A percentile compares a stretch with the other conserved stretches of the same genome.
Evolutionary conservation across 148 eudicot genomes (phyloP).

Genomic region (Rhododendron williamsianum): DNA sequence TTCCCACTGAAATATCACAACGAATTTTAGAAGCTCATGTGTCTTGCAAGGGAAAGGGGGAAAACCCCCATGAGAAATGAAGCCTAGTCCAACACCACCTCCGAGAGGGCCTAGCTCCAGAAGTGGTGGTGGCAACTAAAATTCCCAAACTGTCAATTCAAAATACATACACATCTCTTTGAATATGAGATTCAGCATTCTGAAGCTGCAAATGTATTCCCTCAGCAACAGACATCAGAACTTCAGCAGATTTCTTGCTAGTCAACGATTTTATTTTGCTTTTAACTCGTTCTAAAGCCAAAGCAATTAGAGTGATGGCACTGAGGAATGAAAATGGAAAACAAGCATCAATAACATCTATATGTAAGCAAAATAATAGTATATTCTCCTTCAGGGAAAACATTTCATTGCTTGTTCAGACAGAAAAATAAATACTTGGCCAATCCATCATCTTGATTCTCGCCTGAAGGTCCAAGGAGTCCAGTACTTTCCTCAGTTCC

Average conservation of each 20-base stretch:
- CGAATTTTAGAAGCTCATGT: conserved; percentile 12
- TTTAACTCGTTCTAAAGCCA: conserved; percentile 64
- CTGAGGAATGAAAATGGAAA: conserved; percentile 37
- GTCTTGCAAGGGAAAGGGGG: background rate
- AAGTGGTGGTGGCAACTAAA: background rate
- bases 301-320: conserved; percentile 49
- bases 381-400: background rate
- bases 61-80: background rate
- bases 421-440: conserved; percentile 44
- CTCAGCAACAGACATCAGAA: conserved; percentile 61
- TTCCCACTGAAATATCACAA: conserved; percentile 55
- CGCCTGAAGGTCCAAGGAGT: conserved; percentile 28
- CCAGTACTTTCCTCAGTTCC: conserved; percentile 32
- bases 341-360: conserved; percentile 11
- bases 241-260: conserved; percentile 64
- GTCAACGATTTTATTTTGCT: conserved; percentile 57
- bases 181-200: conserved; percentile 69
- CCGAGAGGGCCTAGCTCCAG: background rate
- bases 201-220: conserved; percentile 55
- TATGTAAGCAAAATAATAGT: background rate
- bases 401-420: conserved; percentile 5
- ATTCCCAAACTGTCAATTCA: conserved; percentile 4
- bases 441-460: conserved; percentile 47
- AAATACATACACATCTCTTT: conserved; percentile 61
- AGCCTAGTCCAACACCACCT: background rate